Evolutionary conservation across 129 eudicot genomes (phyloP), one percentile per base, ranked within the genome.

Genomic region (Glebionis coronaria): DNA sequence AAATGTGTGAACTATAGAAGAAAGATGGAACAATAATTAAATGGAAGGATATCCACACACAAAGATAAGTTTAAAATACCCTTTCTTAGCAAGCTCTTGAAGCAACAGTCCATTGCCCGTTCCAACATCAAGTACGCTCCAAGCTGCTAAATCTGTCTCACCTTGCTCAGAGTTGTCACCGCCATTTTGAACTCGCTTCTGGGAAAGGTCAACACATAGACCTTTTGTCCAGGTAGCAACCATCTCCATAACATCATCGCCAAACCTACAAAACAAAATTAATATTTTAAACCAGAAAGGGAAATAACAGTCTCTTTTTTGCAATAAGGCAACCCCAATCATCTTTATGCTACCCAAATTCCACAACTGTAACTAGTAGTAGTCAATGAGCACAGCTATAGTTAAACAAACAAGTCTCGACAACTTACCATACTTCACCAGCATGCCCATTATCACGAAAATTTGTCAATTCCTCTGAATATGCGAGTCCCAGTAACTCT

Each of bases 401-500:
- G 38, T 29, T 4, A 4, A 4, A 29, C 7, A 29, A 29, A 29
- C 7, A 29, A 5, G 38, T 29, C 6, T 14, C 15, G 4, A 73
- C 12, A 18, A 46, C 90, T 13, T 67, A 94, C 99, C 99, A 94
- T 68, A 94, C 92, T 83, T 94, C 99, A 79, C 99, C 99, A 59
- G 97, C 81, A 80, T 89, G 97, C 14, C 99, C 99, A 79, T 94
- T 97, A 56, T 94, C 95, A 64, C 90, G 88, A 74, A 89, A 94
- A 61, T 89, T 94, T 46, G 90, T 73, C 81, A 94, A 70, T 65
- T 94, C 99, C 70, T 89, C 95, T 23, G 97, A 87, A 78, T 94
- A 94, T n/a, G 95, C 64, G 95, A 54, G 73, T 94, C 97, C 99
- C 99, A 94, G 61, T 94, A 94, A 81, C 97, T 94, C 78, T 86